Evolutionary conservation across 805 yeast species (phyloP).

Genomic region (Wickerhamomyces chambardii): DNA sequence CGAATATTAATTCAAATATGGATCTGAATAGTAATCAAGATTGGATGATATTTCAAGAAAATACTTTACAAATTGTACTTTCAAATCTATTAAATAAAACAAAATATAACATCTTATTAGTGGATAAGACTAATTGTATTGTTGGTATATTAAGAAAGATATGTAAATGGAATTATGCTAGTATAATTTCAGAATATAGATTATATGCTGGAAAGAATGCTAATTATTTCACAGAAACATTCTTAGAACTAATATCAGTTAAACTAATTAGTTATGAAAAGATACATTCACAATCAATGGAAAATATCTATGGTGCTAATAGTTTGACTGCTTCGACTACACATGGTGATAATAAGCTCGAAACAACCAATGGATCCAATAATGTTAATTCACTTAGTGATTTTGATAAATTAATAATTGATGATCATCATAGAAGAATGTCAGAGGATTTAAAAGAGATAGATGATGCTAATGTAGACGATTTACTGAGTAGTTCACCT

Average conservation of each 20-base stretch:
- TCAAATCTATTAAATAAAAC: conserved; percentile 51
- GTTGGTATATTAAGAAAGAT: conserved; percentile 76
- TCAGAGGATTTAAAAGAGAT: conserved; percentile 5
- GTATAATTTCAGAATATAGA: conserved; percentile 79
- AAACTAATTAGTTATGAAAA: no score
- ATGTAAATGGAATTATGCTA: conserved; percentile 84
- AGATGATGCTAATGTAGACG: conserved; percentile 15
- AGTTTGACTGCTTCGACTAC: no score
- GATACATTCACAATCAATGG: no score
- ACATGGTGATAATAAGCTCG: no score
- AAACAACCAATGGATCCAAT: conserved; percentile 2
- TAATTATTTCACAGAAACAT: conserved; percentile 75
- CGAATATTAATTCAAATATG: conserved; percentile 15
- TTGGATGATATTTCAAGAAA: conserved; percentile 73
- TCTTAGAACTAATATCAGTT: conserved; percentile 62
- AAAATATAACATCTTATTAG: conserved; percentile 59
- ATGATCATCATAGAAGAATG: conserved; percentile 2
- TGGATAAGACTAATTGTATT: conserved; percentile 74
- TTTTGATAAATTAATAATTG: background rate
- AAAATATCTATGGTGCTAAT: no score
- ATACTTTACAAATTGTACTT: conserved; percentile 56
- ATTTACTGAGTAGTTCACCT: conserved; percentile 48
- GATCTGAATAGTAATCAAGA: conserved; percentile 11
- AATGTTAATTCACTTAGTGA: background rate
- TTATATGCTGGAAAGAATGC: conserved; percentile 63